Percentiles rank a stretch among this genome's conserved stretches.
These are phyloP conservation scores for Leccinum subrobustum DNA, from an alignment of 1,284 basidiomycete genomes.

Conservation along the genomic window DNA sequence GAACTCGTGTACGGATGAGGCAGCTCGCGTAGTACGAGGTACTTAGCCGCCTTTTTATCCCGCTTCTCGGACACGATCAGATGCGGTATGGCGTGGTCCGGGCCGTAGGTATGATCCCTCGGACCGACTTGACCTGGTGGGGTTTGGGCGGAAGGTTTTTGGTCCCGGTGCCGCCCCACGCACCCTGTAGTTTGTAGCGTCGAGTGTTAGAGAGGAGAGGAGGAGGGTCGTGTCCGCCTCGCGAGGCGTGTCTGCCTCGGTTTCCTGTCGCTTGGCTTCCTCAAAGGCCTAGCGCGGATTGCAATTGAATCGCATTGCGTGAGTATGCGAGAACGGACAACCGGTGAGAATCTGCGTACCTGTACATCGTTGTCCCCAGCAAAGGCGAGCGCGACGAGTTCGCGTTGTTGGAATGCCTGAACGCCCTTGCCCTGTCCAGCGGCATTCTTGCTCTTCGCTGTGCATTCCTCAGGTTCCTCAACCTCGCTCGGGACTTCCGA, in stretches of 20 bases:
- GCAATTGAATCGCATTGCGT: not conserved
- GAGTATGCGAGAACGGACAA: not conserved
- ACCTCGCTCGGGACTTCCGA: no score
- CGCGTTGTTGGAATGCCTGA: constrained; percentile 78
- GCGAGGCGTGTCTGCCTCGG: constrained; percentile 67
- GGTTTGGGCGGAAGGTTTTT: constrained; percentile 59
- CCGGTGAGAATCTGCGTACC: constrained; percentile 41
- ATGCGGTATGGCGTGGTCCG: constrained; percentile 82
- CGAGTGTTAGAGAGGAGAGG: not conserved
- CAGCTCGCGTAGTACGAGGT: constrained; percentile 78
- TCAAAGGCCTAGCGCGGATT: constrained; percentile 68
- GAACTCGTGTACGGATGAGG: constrained; percentile 80
- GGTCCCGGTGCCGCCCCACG: constrained; percentile 86
- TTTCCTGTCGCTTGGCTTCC: constrained; percentile 76
- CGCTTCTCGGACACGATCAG: constrained; percentile 94
- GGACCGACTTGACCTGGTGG: constrained; percentile 72
- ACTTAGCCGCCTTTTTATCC: constrained; percentile 92
- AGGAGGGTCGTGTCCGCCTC: constrained; percentile 53
- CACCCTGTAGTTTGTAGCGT: constrained; percentile 53
- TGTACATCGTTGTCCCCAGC: constrained; percentile 94
- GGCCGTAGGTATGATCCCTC: constrained; percentile 77
- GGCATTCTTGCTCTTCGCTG: no score
- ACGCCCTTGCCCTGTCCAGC: constrained; percentile 32
- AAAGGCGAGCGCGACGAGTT: constrained; percentile 92
- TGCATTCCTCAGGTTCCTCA: no score